These are phyloP conservation scores for Phalaenopsis equestris DNA, from an alignment of 106 monocot species.

Conservation along the genomic window DNA sequence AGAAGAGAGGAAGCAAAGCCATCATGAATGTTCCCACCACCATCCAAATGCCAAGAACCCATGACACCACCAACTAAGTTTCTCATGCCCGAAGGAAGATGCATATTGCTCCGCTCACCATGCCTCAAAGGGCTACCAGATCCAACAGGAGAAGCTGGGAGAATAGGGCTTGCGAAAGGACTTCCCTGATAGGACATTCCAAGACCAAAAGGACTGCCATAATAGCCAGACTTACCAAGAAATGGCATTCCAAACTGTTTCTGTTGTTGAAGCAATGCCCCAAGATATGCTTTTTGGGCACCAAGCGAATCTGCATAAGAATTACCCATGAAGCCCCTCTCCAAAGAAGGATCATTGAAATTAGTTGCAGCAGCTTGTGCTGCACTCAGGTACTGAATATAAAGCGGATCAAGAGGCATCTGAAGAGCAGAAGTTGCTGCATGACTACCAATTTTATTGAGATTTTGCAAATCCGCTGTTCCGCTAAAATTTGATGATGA, in stretches of 20 bases:
- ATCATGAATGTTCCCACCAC: conserved; percentile 31
- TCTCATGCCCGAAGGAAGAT: conserved; percentile 50
- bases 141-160: conserved; percentile 44
- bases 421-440: conserved; percentile 31
- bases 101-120: conserved; percentile 35
- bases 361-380: conserved; percentile 41
- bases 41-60: conserved; percentile 22
- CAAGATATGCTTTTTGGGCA: conserved; percentile 55
- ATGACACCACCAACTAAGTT: conserved; percentile 35
- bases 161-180: conserved; percentile 40
- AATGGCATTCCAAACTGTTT: conserved; percentile 61
- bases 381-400: conserved; percentile 44
- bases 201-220: conserved; percentile 53
- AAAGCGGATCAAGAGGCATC: conserved; percentile 40
- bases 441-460: conserved; percentile 34
- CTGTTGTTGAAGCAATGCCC: conserved; percentile 50
- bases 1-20: conserved; percentile 65
- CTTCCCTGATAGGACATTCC: conserved; percentile 51
- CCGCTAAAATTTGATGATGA: conserved; percentile 18
- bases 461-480: conserved; percentile 26
- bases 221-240: conserved; percentile 42
- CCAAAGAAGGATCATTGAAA: conserved; percentile 27
- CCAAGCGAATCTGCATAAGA: conserved; percentile 55
- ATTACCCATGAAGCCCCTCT: conserved; percentile 19
- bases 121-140: conserved; percentile 62